Evolutionary conservation across 257 asterid species (phyloP), one percentile per base, ranked within the genome.

Genomic region (Solanum chaucha): DNA sequence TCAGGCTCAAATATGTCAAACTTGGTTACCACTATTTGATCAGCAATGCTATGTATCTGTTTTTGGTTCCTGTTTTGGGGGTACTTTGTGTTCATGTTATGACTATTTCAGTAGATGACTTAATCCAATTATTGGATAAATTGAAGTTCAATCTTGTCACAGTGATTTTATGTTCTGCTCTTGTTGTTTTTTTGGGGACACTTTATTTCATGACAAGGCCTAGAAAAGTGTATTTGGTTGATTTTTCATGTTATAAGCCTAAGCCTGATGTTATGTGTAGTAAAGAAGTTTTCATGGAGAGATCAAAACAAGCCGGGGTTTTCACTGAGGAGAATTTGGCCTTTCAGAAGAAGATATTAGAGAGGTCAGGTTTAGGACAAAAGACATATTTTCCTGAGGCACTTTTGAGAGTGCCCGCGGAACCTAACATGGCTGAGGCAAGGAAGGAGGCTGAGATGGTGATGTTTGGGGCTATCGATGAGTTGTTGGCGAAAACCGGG

Each of bases 391-490:
- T 83, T 17, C 83, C 90, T 1, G 87, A 87, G 30, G 87, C 89
- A 6, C 84, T 86, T 1, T 5, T 90, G 70, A 44, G 72, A 4
- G 81, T 58, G 6, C 90, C 92, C 1, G 84, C 90, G 4, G 88
- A 88, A 32, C 90, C 90, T 61, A 73, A 48, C 46, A 86, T 93
- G 28, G 90, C 88, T 4, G 87, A 90, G 20, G 90, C 90, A 1
- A 86, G 89, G 86, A 87, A 89, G 40, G 95, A 93, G 71, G 91
- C 94, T 0, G 92, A 93, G 81, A 88, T 86, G 90, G 88, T 92
- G 0, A 90, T 92, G 35, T 91, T 85, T 55, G 95, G 94, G 2
- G 89, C 95, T 14, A 91, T 93, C 2, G 95, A 93, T 2, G 92
- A 87, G 46, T 78, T 93, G 13, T 85, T 93, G 26, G 92, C 82